Evolutionary conservation across 176 grass and related monocot genomes (phyloP), one percentile per base, ranked within the genome.

Genomic region (Echinochloa phyllopogon): DNA sequence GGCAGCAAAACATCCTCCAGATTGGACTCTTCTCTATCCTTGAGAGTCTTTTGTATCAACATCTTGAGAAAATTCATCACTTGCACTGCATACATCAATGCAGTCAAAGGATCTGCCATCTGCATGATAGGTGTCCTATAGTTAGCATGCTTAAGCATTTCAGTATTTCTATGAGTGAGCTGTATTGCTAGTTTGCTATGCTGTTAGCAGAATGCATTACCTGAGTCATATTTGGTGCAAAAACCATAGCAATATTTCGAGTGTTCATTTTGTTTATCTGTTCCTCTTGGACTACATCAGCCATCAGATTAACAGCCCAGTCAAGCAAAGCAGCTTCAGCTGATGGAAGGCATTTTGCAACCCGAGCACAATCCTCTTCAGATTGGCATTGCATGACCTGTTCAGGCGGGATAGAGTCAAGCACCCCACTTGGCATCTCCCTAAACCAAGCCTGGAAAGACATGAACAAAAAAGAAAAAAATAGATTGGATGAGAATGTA

Each of bases 11-110:
- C 65, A 38, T 88, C 78, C 66, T 92, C 93, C 10, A 75, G 68
- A 86, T 87, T 95, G 23, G 78, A 79, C 21, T 94, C 87, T 57
- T 86, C 77, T 87, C 93, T 90, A 49, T 71, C 89, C 76, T 92
- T 90, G 18, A 94, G 89, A 51, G 84, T 88, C 78, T 85, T 94
- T 70, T 87, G 62, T 86, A 94, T 92, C 45, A 94, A 79, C 87
- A 94, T 90, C 82, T 85, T 92, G 45, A 94, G 87, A 85, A 94
- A 90, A 72, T 94, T 94, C 93, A 94, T 94, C 74, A 94, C 93
- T 92, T 94, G 93, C 6, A 94, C 93, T 0, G 85, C 93, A 69
- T 94, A 90, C 93, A 90, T 94, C 42, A 94, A 63, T 69, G 93
- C 93, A 77, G 93, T 94, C 79, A 92, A 88, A 80, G 89, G 89